phyloP scores from a whole-genome alignment of 805 yeast genomes.

The Lachancea cidri region DNA sequence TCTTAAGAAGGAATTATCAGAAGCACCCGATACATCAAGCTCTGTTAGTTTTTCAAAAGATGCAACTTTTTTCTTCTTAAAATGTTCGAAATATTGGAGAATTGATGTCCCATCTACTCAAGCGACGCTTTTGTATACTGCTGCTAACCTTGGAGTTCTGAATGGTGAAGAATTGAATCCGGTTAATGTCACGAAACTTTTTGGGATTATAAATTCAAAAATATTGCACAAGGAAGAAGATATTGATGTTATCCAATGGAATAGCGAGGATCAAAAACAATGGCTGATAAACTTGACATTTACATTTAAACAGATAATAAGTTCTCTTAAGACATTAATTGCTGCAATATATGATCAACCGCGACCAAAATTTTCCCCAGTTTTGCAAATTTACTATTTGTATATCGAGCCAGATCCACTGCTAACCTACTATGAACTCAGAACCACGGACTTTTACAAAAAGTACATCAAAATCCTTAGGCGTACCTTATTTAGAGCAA shows the following conservation, averaged over 20 bases:
- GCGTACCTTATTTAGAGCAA: constrained; percentile 35
- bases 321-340: constrained; percentile 40
- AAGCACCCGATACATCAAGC: constrained; percentile 5
- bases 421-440: constrained; percentile 30
- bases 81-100: constrained; percentile 55
- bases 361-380: constrained; percentile 57
- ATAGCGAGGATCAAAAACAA: constrained; percentile 42
- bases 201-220: constrained; percentile 28
- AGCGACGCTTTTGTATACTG: constrained; percentile 46
- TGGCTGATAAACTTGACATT: constrained; percentile 45
- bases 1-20: constrained; percentile 34
- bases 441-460: constrained; percentile 36
- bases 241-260: constrained; percentile 34
- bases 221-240: constrained; percentile 19
- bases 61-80: constrained; percentile 39
- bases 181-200: constrained; percentile 22
- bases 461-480: constrained; percentile 40
- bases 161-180: constrained; percentile 29
- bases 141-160: constrained; percentile 38
- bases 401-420: constrained; percentile 45
- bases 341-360: constrained; percentile 38
- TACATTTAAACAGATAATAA: constrained; percentile 44
- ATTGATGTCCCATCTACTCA: constrained; percentile 43
- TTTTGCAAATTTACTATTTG: constrained; percentile 44
- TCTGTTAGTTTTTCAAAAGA: constrained; percentile 36